A percentile compares a stretch with the other conserved stretches of the same genome.
These are phyloP conservation scores for Aureobasidium melanogenum DNA, from an alignment of 2,329 filamentous ascomycete genomes.

Conservation along the genomic window DNA sequence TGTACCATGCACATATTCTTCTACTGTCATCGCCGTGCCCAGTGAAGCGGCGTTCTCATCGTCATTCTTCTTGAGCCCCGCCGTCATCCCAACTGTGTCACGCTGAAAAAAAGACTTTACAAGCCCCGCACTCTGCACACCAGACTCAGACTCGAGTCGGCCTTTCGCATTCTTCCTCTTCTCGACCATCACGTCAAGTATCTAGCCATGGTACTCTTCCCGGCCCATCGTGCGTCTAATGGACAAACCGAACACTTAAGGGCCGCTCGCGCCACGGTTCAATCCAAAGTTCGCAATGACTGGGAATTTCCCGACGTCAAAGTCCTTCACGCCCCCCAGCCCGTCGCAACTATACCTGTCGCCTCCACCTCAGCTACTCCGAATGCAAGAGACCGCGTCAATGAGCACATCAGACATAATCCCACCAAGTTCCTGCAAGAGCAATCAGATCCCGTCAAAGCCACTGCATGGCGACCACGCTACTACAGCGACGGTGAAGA, in stretches of 20 bases:
- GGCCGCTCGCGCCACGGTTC: conserved; percentile 33
- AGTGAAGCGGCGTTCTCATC: not conserved
- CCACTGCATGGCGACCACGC: conserved; percentile 32
- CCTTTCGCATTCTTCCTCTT: not conserved
- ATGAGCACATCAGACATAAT: conserved; percentile 1
- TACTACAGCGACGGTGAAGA: conserved; percentile 31
- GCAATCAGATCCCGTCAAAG: not conserved
- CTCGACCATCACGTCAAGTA: not conserved
- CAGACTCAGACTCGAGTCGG: not conserved
- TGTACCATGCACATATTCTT: not conserved
- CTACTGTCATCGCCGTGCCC: not conserved
- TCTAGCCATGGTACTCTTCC: conserved; percentile 20
- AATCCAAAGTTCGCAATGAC: conserved; percentile 35
- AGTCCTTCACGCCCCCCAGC: conserved; percentile 8
- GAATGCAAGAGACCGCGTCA: not conserved
- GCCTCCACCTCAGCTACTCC: not conserved
- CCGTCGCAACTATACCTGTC: not conserved
- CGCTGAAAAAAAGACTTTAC: not conserved
- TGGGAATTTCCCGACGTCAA: conserved; percentile 34
- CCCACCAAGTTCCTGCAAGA: not conserved
- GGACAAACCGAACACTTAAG: conserved; percentile 31
- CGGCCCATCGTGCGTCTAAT: conserved; percentile 17
- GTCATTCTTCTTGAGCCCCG: not conserved
- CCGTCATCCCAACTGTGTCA: not conserved
- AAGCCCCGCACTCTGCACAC: not conserved